phyloP scores from a whole-genome alignment of 306 rosid species.

The Vigna radiata region DNA sequence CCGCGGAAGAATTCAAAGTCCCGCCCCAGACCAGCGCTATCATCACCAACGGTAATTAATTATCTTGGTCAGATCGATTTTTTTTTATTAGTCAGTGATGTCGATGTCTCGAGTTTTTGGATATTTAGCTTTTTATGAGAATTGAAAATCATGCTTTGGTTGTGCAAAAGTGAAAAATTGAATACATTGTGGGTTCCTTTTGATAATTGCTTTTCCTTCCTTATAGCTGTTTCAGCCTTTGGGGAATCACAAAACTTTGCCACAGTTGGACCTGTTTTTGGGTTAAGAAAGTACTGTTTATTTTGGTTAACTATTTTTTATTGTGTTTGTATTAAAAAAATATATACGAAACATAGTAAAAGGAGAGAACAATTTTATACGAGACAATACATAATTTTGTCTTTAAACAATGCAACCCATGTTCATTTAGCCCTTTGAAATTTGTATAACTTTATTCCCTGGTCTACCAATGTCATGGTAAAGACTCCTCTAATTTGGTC shows the following conservation, averaged over 20 bases:
- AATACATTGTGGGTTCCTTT: not conserved
- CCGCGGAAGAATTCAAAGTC: slow-evolving; percentile 97
- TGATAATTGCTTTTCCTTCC: not conserved
- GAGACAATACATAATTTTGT: not conserved
- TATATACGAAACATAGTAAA: not conserved
- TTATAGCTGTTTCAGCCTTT: not conserved
- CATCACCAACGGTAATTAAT: slow-evolving; percentile 82
- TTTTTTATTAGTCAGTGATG: not conserved
- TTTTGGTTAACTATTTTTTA: not conserved
- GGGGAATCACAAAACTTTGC: not conserved
- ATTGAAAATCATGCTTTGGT: not conserved
- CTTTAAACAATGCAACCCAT: not conserved
- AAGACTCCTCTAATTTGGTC: not conserved
- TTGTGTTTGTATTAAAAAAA: not conserved
- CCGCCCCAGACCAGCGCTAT: slow-evolving; percentile 99
- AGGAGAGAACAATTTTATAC: not conserved
- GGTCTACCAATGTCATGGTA: not conserved
- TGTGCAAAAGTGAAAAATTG: not conserved
- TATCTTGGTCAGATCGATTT: not conserved
- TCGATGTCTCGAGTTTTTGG: slow-evolving; percentile 1
- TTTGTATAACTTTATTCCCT: not conserved
- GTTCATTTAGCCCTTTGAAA: not conserved
- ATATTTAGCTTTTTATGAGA: not conserved
- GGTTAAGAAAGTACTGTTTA: not conserved
- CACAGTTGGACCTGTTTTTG: not conserved